Evolutionary conservation across 345 rosid species (phyloP).

Genomic region (Eucalyptus decipiens): DNA sequence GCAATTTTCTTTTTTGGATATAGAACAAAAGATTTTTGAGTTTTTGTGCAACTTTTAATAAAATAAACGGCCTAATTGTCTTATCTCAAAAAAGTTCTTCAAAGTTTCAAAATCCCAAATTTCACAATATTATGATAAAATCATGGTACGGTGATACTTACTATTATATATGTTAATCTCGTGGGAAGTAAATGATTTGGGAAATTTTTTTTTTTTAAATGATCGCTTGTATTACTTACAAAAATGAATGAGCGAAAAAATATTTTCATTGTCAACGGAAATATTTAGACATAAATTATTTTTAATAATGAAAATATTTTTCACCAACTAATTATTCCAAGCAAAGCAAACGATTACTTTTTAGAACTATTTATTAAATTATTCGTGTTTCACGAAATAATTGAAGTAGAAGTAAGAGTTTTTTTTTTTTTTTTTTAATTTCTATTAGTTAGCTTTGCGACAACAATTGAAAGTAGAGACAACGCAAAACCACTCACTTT

Average conservation of each 20-base stretch:
- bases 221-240: fast-evolving
- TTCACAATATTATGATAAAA: neutral
- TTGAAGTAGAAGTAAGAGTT: neutral
- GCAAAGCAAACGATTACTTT: fast-evolving
- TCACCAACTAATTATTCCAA: neutral
- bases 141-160: neutral
- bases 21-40: neutral
- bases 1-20: neutral
- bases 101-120: too few relatives aligned
- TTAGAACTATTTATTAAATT: neutral
- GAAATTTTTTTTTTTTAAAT: neutral
- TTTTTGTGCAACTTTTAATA: neutral
- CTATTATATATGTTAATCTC: neutral
- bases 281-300: neutral
- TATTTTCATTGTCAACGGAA: fast-evolving
- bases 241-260: fast-evolving
- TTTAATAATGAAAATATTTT: neutral
- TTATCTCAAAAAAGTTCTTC: neutral
- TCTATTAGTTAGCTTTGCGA: neutral
- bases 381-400: fast-evolving
- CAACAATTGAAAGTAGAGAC: neutral
- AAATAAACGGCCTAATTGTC: neutral
- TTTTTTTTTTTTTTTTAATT: neutral
- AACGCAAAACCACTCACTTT: neutral
- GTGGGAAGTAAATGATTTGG: neutral